Evolutionary conservation across 176 grass and related monocot genomes (phyloP), one percentile per base, ranked within the genome.

Genomic region (Carex littledalei): DNA sequence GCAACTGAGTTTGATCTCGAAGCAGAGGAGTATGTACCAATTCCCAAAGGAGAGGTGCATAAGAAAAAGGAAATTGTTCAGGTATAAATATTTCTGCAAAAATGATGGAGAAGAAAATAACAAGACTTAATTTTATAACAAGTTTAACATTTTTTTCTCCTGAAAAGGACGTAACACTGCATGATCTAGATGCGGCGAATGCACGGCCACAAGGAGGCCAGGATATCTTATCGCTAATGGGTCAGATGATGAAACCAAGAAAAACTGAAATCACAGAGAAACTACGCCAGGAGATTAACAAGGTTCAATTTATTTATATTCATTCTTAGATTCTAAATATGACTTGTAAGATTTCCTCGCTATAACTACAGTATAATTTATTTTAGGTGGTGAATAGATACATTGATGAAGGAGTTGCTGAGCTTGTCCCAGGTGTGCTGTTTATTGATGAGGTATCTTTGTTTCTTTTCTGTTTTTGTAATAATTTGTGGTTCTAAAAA

Each of bases 41-140:
- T 99, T 81, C 96, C 96, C 43, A 99, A 99, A 94, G 96, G 93
- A 17, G 96, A 99, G 80, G 96, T 99, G 62, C 90, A 89, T 73
- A 99, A 99, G 88, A 98, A 92, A 92, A 99, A 99, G 43, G 96
- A 99, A 85, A 89, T 99, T 52, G 93, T 95, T 13, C 96, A 99
- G 93, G 96, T 99, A 92, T n/a, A 17, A 24, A 11, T 72, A 62
- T 70, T 34, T 26, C 39, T 35, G 29, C n/a, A 24, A 56, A 70
- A 66, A 43, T 69, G 29, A 31, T 13, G 3, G 18, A 65, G 14
- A 82, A 29, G 17, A 21, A 63, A 65, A 65, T 63, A 43, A 81
- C 29, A 82, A 16, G 35, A 45, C 39, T 64, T 82, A 82, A 56
- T 58, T 82, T 22, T 47, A 15, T 65, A 65, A 29, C 47, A 22